phyloP scores from a whole-genome alignment of 352 stramenopile genomes.

The Phytophthora rubi region DNA sequence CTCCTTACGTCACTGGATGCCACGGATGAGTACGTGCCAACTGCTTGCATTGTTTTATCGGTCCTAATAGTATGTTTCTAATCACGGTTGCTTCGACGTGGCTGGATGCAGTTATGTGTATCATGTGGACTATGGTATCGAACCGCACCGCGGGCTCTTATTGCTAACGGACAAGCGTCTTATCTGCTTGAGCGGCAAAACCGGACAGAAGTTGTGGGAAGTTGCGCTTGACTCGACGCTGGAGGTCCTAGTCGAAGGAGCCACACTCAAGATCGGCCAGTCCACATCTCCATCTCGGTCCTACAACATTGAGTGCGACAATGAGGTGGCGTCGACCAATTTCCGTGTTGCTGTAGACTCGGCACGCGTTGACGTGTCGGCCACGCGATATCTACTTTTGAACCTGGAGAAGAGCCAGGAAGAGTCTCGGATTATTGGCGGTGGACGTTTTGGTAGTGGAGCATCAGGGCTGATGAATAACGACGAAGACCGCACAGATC shows the following conservation, averaged over 20 bases:
- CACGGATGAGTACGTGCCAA: constrained; percentile 76
- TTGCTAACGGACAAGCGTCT: constrained; percentile 87
- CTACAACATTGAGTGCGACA: constrained; percentile 81
- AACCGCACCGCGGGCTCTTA: constrained; percentile 67
- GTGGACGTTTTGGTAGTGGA: constrained; percentile 21
- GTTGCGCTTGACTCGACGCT: constrained; percentile 83
- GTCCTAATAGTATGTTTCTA: neutral
- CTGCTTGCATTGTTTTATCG: neutral
- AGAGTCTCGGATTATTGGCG: constrained; percentile 48
- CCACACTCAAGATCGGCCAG: constrained; percentile 63
- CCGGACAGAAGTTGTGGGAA: constrained; percentile 83
- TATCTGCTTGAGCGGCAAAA: constrained; percentile 75
- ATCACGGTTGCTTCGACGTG: neutral
- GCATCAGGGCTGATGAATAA: constrained; percentile 34
- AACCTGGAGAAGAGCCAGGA: constrained; percentile 87
- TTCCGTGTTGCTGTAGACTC: constrained; percentile 85
- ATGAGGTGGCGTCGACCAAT: constrained; percentile 61
- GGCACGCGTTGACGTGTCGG: constrained; percentile 71
- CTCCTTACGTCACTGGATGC: constrained; percentile 77
- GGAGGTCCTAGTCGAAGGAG: constrained; percentile 49
- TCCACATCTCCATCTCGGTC: constrained; percentile 45
- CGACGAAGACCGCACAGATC: constrained; percentile 73
- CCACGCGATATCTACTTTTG: constrained; percentile 79
- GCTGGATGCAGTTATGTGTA: constrained; percentile 71
- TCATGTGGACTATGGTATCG: constrained; percentile 81